Evolutionary conservation across 306 rosid species (phyloP), one percentile per base, ranked within the genome.

Genomic region (Arachis stenosperma): DNA sequence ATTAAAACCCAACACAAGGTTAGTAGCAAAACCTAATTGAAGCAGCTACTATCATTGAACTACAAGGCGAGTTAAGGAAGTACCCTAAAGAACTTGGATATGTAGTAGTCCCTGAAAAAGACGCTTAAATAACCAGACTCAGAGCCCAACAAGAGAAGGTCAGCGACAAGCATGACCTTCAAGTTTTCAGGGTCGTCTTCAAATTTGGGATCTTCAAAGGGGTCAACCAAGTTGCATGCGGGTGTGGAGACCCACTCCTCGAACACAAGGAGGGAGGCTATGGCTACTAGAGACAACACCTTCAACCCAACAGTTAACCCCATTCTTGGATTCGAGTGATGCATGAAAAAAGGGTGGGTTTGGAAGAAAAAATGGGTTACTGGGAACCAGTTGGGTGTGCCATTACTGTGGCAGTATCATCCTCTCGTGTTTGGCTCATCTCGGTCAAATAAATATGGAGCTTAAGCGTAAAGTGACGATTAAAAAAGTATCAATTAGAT

Each of bases 51-150:
- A 33, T 33, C 37, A 33, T 33, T 33, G 37, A 33, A 33, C 37
- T 33, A 33, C 4, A 33, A 33, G 37, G 36, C 5, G n/a, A 33
- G 39, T 7, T 1, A 11, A 46, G 11, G 52, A 60, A n/a, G 60
- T 83, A 89, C 96, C 83, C 74, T 54, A 77, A 89, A 87, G 83
- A 87, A 89, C 67, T 82, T 87, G 87, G 90, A 79, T 78, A 81
- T 71, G 75, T 87, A 85, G 65, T 83, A 64, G 57, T 89, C 73
- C 36, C 78, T 73, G 84, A 87, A 89, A 40, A 81, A 58, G 68
- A 40, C 70, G 30, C 73, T 67, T 43, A 81, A 11, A 71, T 46
- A 85, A 67, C 69, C 62, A 70, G 88, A 55, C 5, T 80, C 88
- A 51, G 88, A 68, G n/a, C 89, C 89, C 42, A 68, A 42, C 11